Evolutionary conservation across 192 early-diverging fungal species (phyloP), one percentile per base, ranked within the genome.

Genomic region (Podila epigama): DNA sequence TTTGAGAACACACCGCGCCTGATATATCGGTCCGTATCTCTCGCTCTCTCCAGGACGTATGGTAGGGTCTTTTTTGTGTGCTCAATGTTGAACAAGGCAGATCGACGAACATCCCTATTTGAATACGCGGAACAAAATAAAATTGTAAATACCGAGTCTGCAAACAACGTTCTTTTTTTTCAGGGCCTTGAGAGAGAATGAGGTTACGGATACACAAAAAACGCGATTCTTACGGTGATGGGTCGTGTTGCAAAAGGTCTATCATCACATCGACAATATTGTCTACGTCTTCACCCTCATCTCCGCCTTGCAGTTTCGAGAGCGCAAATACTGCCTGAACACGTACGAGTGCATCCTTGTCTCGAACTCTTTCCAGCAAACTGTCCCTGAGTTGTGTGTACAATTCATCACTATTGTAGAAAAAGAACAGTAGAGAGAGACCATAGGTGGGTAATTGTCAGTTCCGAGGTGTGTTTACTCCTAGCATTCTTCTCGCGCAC

Each of bases 291-390:
- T 84, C 83, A 34, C 60, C 68, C 18, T 66, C 82, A 41, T 88
- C 89, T 13, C 79, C 85, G 31, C 86, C 89, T 73, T 93, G 93
- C 31, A 96, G 82, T 62, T 90, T 87, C 15, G 92, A 91, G 20
- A 93, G 69, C 1, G 94, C 92, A 51, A 89, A 86, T 1, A 89
- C 92, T 11, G 95, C 94, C 42, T 95, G 88, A 12, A 89, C 86
- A 2, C 95, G 87, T 56, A 97, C 89, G 7, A 81, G 75, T 3
- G 92, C 61, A 66, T 97, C 95, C 73, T 93, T 94, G 69, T 97
- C 95, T 58, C 82, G 81, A 58, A 93, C 81, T 54, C 93, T 85
- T 67, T 92, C 89, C 67, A 84, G 79, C 11, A 97, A 85, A 42
- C 86, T 78, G 20, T 81, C 83, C 79, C 86, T 86, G 52, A 97